Percentiles rank a stretch among this genome's conserved stretches.
phyloP scores from a whole-genome alignment of 164 flowering plant species.

The grape (Vitis vinifera) region ASM3070453v1 NC_081810.1:5208001-5208500 shows the following conservation, averaged over 20 bases:
- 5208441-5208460: too few relatives aligned
- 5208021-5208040: constrained; percentile 61
- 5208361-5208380: too few relatives aligned
- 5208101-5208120: constrained; percentile 64
- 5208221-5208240: constrained; percentile 20
- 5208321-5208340: constrained; percentile 31
- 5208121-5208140: constrained; percentile 99
- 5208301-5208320: constrained; percentile 67
- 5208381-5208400: too few relatives aligned
- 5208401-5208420: too few relatives aligned
- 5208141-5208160: constrained; percentile 85
- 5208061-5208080: constrained; percentile 78
- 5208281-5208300: constrained; percentile 41
- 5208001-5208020: too few relatives aligned
- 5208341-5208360: too few relatives aligned
- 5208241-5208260: constrained; percentile 30
- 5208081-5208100: constrained; percentile 77
- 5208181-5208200: constrained; percentile 96
- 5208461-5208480: too few relatives aligned
- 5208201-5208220: constrained; percentile 58
- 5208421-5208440: too few relatives aligned
- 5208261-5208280: constrained; percentile 73
- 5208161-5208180: constrained; percentile 69
- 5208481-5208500: too few relatives aligned
- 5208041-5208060: constrained; percentile 92